Evolutionary conservation across 352 stramenopile genomes (phyloP), one percentile per base, ranked within the genome.

Genomic region (Phytophthora sp.): DNA sequence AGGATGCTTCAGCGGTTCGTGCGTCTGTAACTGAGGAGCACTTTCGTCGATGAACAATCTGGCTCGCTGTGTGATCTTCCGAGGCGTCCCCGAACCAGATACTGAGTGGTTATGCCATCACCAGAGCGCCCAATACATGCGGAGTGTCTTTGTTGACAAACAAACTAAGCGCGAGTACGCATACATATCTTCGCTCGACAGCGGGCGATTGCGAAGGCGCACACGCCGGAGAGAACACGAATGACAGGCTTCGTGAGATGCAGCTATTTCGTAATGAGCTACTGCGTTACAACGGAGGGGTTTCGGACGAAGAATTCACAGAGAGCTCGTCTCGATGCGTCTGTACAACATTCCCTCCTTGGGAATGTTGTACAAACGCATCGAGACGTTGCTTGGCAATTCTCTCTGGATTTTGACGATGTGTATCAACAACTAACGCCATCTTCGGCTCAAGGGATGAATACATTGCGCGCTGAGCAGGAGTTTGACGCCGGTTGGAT

Each of bases 401-500:
- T 58, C n/a, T 44, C n/a, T 44, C 36, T 13, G 36, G 16, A 44
- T 44, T 44, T 4, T 23, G 36, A 33, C 29, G 13, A 15, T 26
- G 41, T 11, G 2, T 26, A n/a, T 46, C 27, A 62, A 38, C 30
- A 5, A 24, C 3, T n/a, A 6, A 44, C 57, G 5, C 45, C 36
- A 23, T 56, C 58, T 6, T 60, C 41, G 0, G 49, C 29, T 41
- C 47, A 59, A 56, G 58, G 60, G 39, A 66, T 61, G 58, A 66
- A 61, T 31, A 39, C 58, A 13, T 31, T 60, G 21, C n/a, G n/a
- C n/a, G n/a, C n/a, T n/a, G n/a, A n/a, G n/a, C 55, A 27, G 0
- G 49, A 66, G 3, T 26, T 66, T 20, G 39, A 60, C 8, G 36
- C 36, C 0, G 24, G 15, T 33, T 7, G 11, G 55, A 63, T 13